These are phyloP conservation scores for Raphidocelis subcapitata DNA, from an alignment of 139 green algal species.

Conservation along the genomic window DNA sequence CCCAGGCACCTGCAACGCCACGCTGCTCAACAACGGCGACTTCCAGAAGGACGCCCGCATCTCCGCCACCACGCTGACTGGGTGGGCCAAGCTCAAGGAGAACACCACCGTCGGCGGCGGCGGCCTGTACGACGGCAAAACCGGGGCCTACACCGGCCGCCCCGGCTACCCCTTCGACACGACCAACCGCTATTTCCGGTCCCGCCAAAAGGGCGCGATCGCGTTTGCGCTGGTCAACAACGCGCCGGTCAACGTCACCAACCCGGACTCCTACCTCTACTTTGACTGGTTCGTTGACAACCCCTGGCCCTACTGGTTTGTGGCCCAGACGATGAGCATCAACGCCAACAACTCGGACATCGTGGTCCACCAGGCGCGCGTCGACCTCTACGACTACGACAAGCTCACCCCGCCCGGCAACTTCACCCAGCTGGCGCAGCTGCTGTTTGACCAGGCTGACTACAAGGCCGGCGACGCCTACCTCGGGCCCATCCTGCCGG, in stretches of 20 bases:
- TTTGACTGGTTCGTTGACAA: slow-evolving; percentile 36
- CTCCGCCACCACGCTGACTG: slow-evolving; percentile 10
- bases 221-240: slow-evolving; percentile 22
- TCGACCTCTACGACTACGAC: slow-evolving; percentile 28
- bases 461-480: background rate
- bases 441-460: slow-evolving; percentile 10
- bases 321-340: slow-evolving; percentile 24
- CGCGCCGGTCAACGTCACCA: slow-evolving; percentile 14
- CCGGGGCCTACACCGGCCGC: background rate
- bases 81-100: slow-evolving; percentile 30
- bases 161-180: slow-evolving; percentile 28
- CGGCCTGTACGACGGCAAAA: slow-evolving; percentile 8
- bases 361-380: slow-evolving; percentile 6
- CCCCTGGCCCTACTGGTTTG: slow-evolving; percentile 20
- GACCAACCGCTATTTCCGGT: slow-evolving; percentile 17
- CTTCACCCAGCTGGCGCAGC: slow-evolving; percentile 6
- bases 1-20: slow-evolving; percentile 13
- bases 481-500: slow-evolving; percentile 6
- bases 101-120: slow-evolving; percentile 10
- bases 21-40: slow-evolving; percentile 24
- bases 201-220: slow-evolving; percentile 10
- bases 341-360: slow-evolving; percentile 24
- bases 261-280: slow-evolving; percentile 13
- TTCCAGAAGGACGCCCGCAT: slow-evolving; percentile 11
- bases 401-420: slow-evolving; percentile 17